Conservation (phyloP, 495 filamentous ascomycete species). For the Usnea hakonensis region DNA sequence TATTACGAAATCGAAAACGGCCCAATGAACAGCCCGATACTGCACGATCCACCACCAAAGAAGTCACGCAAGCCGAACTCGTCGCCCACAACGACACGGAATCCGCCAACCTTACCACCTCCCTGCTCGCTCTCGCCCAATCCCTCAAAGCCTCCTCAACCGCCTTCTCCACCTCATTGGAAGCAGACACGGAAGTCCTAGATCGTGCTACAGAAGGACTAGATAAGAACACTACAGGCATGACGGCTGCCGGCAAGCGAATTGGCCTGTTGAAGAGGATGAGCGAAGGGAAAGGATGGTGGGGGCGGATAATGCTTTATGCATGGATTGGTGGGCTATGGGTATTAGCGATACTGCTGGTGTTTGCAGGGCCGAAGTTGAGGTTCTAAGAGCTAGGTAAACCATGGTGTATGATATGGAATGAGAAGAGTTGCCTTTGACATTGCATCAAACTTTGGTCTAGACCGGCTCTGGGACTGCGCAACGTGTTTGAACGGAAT, state of each 20-base stretch:
- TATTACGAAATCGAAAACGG: constrained; percentile 19
- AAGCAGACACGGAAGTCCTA: constrained; percentile 62
- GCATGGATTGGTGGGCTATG: constrained; percentile 72
- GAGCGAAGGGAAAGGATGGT: constrained; percentile 83
- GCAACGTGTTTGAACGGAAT: neutral
- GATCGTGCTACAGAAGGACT: constrained; percentile 62
- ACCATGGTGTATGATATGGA: neutral
- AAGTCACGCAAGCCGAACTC: constrained; percentile 28
- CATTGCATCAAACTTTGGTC: no score
- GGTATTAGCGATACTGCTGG: constrained; percentile 63
- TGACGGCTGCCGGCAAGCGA: constrained; percentile 62
- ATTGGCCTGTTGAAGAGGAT: constrained; percentile 69
- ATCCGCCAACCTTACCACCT: constrained; percentile 76
- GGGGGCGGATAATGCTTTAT: constrained; percentile 78
- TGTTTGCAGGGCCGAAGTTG: constrained; percentile 77
- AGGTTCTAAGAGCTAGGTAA: constrained; percentile 49
- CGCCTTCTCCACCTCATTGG: constrained; percentile 60
- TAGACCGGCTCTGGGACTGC: no score
- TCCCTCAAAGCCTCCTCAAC: constrained; percentile 69
- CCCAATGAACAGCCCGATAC: constrained; percentile 25
- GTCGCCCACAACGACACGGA: constrained; percentile 67
- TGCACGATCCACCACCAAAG: neutral
- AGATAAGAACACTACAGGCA: constrained; percentile 62
- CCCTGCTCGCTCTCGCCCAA: constrained; percentile 67
- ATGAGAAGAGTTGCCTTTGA: neutral